These are phyloP conservation scores for Alternaria brassicicola DNA, from an alignment of 2,329 filamentous ascomycete species.

Conservation along the genomic window DNA sequence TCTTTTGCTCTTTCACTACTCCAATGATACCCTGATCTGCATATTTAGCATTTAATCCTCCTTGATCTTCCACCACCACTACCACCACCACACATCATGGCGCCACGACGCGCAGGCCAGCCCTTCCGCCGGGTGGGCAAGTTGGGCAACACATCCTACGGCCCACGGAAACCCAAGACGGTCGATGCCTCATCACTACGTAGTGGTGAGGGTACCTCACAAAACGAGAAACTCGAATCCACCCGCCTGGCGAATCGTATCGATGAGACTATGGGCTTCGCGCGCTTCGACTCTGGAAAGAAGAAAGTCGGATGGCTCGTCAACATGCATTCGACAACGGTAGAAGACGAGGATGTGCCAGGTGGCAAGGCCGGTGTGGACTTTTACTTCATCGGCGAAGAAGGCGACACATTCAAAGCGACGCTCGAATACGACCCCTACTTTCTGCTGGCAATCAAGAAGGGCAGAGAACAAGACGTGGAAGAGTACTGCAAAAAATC, in stretches of 20 bases:
- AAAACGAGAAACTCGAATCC: slow-evolving; percentile 91
- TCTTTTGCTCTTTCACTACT: slow-evolving; percentile 23
- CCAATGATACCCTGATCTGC: slow-evolving; percentile 42
- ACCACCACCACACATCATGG: slow-evolving; percentile 45
- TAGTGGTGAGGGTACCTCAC: slow-evolving; percentile 82
- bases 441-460: slow-evolving; percentile 89
- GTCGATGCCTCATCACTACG: slow-evolving; percentile 77
- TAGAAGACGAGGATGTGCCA: slow-evolving; percentile 82
- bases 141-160: slow-evolving; percentile 51
- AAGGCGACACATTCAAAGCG: slow-evolving; percentile 90
- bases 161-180: slow-evolving; percentile 70
- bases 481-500: slow-evolving; percentile 89
- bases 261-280: slow-evolving; percentile 94
- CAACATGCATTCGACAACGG: slow-evolving; percentile 87
- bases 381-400: slow-evolving; percentile 84
- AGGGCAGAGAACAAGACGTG: slow-evolving; percentile 86
- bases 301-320: slow-evolving; percentile 91
- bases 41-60: slow-evolving; percentile 32
- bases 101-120: slow-evolving; percentile 51
- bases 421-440: slow-evolving; percentile 97
- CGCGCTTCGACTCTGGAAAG: slow-evolving; percentile 85
- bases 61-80: slow-evolving; percentile 21
- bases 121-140: slow-evolving; percentile 53
- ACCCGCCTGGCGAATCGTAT: slow-evolving; percentile 83
- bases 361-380: slow-evolving; percentile 90